Evolutionary conservation across 345 rosid genomes (phyloP), one percentile per base, ranked within the genome.

Genomic region (Arabis alpina): DNA sequence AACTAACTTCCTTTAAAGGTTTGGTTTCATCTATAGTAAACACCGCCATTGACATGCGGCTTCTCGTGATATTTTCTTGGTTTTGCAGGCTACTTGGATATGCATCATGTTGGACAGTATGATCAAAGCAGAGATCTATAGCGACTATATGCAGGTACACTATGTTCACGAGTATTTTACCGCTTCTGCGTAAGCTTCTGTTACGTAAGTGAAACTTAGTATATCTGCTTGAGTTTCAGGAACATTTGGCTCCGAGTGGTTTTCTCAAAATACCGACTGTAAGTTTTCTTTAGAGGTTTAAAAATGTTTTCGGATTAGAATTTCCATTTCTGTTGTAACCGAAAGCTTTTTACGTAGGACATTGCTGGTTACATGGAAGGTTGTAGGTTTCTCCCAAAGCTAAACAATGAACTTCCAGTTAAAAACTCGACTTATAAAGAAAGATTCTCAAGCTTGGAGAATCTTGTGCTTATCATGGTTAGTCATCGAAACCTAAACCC

Each of bases 161-260:
- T 16, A 47, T 36, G 5, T 61, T 76, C 37, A 42, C 3, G 24
- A 40, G 24, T 56, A 34, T 51, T 66, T 57, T 30, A 23, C 4
- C 0, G 11, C 15, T 51, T 49, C 15, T 58, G 40, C 15, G 15
- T 14, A n/a, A 1, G n/a, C 49, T 48, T 39, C 28, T 30, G 51
- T 36, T 43, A 13, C 2, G 4, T 11, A 43, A 10, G 25, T 24
- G 25, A 34, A 15, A 61, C 64, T 44, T 60, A 34, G 27, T 59
- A 24, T 41, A 51, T 67, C 19, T 74, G 51, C 5, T 52, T 76
- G 64, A 50, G 80, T 89, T 81, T 79, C 93, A 90, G 96, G 89
- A 93, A 79, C 98, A 93, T 73, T 67, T 93, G 79, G 97, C 96
- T 76, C 96, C 97, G 61, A 84, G 90, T 39, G 85, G 85, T 54